Base-by-base conservation (phyloP, 2,329 filamentous ascomycete genomes). In the Diaporthe aspalathi region DNA sequence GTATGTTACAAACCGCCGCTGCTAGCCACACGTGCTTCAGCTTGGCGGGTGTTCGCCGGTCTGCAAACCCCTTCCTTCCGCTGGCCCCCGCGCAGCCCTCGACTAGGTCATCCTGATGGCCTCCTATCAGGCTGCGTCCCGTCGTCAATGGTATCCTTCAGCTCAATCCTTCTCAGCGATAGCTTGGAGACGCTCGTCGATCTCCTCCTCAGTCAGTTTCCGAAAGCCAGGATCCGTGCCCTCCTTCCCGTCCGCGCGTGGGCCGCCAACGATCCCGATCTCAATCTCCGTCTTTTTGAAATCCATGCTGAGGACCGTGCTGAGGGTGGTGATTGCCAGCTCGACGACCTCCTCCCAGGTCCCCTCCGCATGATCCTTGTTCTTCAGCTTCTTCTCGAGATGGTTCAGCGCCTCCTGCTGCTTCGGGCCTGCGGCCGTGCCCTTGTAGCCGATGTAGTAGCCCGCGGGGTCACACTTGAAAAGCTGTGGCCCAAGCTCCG, bases 211-310 rank as follows among this genome's bases (percentile, higher is more conserved):
- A 38, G 93, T 97, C 83, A 99, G 88, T 77, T 91, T 92, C 81
- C 95, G 91, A 88, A 99, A 99, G 74, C 86, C 87, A 63, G 92
- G 83, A 78, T 94, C 89, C 74, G 92, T 93, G 75, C 94, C 94
- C 81, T 97, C 93, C 84, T 93, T 88, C 76, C 95, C 95, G 79
- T 97, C 94, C 72, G 87, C 84, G 78, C 90, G 89, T 71, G 95
- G 95, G 38, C 94, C 95, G 76, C 96, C 96, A 68, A 98, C 96
- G 79, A 99, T 95, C 74, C 96, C 96, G 68, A 83, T 94, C 86
- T 99, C 96, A 81, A 99, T 92, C 87, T 99, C 96, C 77, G 93
- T 93, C 88, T 98, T 98, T 90, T 99, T 99, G 88, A 99, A 99
- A 83, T 99, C 96, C 83, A 98, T 97, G 84, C 95, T 98, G 75